These are phyloP conservation scores for Taiozyma onychis DNA, from an alignment of 1,139 yeast species.

Conservation along the genomic window DNA sequence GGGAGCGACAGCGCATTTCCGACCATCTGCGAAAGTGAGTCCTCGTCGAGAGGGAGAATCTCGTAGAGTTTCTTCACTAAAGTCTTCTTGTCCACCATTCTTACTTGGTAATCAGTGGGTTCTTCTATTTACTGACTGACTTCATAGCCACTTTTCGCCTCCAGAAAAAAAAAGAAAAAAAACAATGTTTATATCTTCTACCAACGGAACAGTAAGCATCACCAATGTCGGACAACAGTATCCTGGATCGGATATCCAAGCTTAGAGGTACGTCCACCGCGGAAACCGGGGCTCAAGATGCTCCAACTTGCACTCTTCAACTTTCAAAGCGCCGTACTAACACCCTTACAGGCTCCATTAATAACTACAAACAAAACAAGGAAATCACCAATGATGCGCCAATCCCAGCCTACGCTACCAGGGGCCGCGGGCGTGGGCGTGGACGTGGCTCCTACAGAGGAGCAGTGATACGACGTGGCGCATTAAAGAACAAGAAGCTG, in stretches of 20 bases:
- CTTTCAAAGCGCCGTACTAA: background rate
- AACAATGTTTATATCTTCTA: background rate
- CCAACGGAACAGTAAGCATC: background rate
- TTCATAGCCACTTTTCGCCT: background rate
- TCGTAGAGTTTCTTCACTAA: conserved; percentile 19
- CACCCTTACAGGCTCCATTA: conserved; percentile 8
- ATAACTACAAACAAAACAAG: conserved; percentile 4
- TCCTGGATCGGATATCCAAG: conserved; percentile 8
- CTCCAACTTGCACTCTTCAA: background rate
- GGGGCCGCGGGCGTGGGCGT: conserved; percentile 3
- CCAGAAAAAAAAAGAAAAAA: background rate
- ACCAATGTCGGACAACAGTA: background rate
- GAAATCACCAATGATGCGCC: conserved; percentile 1
- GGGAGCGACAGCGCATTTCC: conserved; percentile 41
- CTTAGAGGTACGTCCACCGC: conserved; percentile 8
- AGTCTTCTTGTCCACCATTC: conserved; percentile 4
- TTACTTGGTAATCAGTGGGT: background rate
- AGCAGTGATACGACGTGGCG: conserved; percentile 9
- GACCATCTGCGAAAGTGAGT: conserved; percentile 38
- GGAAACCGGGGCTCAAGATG: background rate
- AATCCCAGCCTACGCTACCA: conserved; percentile 2
- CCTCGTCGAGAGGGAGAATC: conserved; percentile 44
- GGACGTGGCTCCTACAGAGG: conserved; percentile 9
- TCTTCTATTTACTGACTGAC: background rate
- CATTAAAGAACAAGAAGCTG: conserved; percentile 27